Evolutionary conservation across 2,329 filamentous ascomycete genomes (phyloP).

Genomic region (Emericellopsis atlantica): DNA sequence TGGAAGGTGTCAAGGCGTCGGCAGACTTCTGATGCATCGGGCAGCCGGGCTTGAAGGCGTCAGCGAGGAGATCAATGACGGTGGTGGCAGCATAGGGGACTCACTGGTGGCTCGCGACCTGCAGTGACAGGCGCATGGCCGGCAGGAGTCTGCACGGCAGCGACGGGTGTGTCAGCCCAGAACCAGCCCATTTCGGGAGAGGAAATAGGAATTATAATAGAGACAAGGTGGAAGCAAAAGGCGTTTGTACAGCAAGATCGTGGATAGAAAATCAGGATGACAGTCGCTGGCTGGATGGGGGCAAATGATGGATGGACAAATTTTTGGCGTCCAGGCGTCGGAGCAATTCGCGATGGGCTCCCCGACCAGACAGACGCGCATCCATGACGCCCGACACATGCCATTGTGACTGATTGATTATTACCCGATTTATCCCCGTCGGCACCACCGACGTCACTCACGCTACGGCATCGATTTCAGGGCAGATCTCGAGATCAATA

Average conservation of each 20-base stretch:
- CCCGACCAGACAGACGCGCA: too few species aligned
- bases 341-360: background rate
- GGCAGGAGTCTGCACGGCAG: slow-evolving; percentile 17
- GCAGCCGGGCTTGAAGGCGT: slow-evolving; percentile 24
- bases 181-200: slow-evolving; percentile 45
- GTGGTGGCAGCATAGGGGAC: slow-evolving; percentile 1
- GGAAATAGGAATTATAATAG: background rate
- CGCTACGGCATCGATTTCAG: too few species aligned
- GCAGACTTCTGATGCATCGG: slow-evolving; percentile 45
- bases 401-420: slow-evolving; percentile 5
- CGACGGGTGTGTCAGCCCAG: slow-evolving; percentile 38
- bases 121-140: slow-evolving; percentile 16
- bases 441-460: slow-evolving; percentile 14
- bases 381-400: background rate
- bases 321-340: background rate
- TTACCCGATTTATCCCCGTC: slow-evolving; percentile 14
- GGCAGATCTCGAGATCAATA: too few species aligned
- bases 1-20: slow-evolving; percentile 28
- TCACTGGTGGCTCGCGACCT: slow-evolving; percentile 19
- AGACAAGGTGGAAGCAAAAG: too few species aligned
- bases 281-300: too few species aligned
- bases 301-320: too few species aligned
- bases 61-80: slow-evolving; percentile 1
- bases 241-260: too few species aligned
- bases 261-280: too few species aligned